Base-by-base conservation (phyloP, 495 filamentous ascomycete species). In the Chaetomidium leptoderma region DNA sequence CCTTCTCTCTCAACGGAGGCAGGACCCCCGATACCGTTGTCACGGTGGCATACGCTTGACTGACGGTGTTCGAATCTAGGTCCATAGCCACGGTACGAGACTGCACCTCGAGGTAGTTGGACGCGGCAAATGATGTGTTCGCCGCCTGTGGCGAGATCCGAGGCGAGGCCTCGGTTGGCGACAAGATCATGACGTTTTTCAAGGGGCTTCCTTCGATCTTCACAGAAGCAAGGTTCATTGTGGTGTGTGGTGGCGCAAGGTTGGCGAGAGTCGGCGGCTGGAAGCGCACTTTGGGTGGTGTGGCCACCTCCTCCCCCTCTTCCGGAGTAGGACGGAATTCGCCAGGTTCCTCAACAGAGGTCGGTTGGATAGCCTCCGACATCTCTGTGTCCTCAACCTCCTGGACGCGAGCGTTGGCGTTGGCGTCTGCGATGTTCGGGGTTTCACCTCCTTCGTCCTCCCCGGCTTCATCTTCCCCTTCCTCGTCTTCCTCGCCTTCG, bases 171-270 rank as follows among this genome's bases (percentile, higher is more conserved):
- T 70, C 69, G 10, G 69, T 68, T 17, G 72, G 72, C 39, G 71
- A 74, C 27, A 51, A 57, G 30, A 71, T 47, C 39, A 77, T 66
- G 32, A 78, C 73, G 43, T 78, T 72, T 62, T 77, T 78, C 6
- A 78, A 59, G 3, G 77, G 77, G 32, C 76, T 79, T 13, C 75
- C 77, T 54, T 78, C 77, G 6, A 76, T 59, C 53, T 68, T 61
- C 39, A 66, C 48, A 9, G 60, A 46, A 1, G 52, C 45, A n/a
- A n/a, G n/a, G n/a, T n/a, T n/a, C n/a, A n/a, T n/a, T n/a, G n/a
- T n/a, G n/a, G n/a, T n/a, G 37, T 37, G 52, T 4, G 54, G 47
- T 17, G 57, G 47, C 0, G 29, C 52, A 1, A 65, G 63, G 29
- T 32, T 53, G 5, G 39, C 49, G 21, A 67, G 58, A 19, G 19